Base-by-base conservation (phyloP, 805 yeast genomes). In the Schwanniomyces polymorphus region DNA sequence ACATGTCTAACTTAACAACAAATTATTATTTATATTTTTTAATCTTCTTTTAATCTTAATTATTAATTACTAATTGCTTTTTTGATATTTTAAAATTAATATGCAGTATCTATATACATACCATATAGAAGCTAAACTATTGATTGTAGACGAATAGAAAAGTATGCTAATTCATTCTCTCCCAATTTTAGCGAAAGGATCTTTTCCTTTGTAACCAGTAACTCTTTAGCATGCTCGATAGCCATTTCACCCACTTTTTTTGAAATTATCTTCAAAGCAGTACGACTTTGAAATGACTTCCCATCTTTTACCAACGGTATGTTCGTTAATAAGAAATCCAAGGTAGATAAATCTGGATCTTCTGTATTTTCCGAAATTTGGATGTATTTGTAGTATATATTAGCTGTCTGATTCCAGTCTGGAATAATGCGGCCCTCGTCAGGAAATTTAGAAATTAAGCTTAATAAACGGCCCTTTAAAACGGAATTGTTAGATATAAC, bases 381-480 rank as follows among this genome's bases (percentile, higher is more conserved):
- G 34, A 83, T 56, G 57, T 78, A 87, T 28, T 73, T 72, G 29
- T 72, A 69, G 59, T 80, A 87, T 5, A 86, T 68, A 0, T 79
- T 84, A 25, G 86, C 80, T 1, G 88, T 88, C 27, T 63, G 64
- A 17, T 70, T 64, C 86, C 87, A 85, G 34, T 68, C 70, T 3
- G 78, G 63, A 11, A 79, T 67, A 21, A 60, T 63, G 21, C 52
- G 51, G 7, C 74, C 71, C 0, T 58, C 57, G 31, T 63, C 65
- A 10, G 84, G 85, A 62, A 79, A 78, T 49, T 60, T 49, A 2
- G 59, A 46, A 38, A 79, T 56, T 8, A 86, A 63, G 14, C 61
- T 63, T 18, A 63, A 50, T 29, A 80, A 74, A 21, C 68, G 60
- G 35, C 62, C 53, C 3, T 69, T 76, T 17, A 72, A 68, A 1